Conservation (phyloP, 371 early-diverging fungal genomes). For the Smittium mucronatum region DNA sequence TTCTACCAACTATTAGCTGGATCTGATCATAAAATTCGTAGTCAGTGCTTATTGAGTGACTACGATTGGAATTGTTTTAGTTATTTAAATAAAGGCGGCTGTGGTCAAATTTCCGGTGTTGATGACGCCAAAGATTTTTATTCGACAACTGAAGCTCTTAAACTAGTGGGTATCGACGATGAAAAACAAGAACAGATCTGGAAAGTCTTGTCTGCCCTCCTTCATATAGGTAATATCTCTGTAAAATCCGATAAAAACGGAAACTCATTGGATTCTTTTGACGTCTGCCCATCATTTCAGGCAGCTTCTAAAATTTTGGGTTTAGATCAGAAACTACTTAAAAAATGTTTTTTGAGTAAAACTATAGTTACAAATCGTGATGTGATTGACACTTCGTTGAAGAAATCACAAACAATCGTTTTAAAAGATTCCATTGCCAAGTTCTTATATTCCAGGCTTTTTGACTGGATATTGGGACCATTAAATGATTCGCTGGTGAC, state of each 20-base stretch:
- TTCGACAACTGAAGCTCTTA: slow-evolving; percentile 68
- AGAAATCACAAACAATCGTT: no score
- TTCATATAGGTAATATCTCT: slow-evolving; percentile 88
- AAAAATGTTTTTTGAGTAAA: no score
- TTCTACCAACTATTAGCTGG: slow-evolving; percentile 94
- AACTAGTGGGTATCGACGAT: slow-evolving; percentile 69
- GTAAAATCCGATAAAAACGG: slow-evolving; percentile 47
- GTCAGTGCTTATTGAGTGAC: slow-evolving; percentile 58
- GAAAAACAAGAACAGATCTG: slow-evolving; percentile 80
- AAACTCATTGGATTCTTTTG: slow-evolving; percentile 53
- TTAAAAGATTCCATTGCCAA: slow-evolving; percentile 88
- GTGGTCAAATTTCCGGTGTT: slow-evolving; percentile 67
- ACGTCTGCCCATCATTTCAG: slow-evolving; percentile 50
- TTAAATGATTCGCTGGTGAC: no score
- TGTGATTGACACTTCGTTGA: no score
- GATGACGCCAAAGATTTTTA: slow-evolving; percentile 86
- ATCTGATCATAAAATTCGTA: slow-evolving; percentile 70
- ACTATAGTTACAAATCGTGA: no score
- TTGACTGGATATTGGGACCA: no score
- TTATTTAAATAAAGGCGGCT: slow-evolving; percentile 77
- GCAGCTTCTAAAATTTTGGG: no score
- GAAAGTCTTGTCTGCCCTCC: slow-evolving; percentile 70
- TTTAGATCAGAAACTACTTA: no score
- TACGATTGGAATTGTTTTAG: slow-evolving; percentile 57
- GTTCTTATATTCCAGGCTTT: slow-evolving; percentile 81